Evolutionary conservation across 148 eudicot species (phyloP), one percentile per base, ranked within the genome.

Genomic region (Heliosperma pusillum): DNA sequence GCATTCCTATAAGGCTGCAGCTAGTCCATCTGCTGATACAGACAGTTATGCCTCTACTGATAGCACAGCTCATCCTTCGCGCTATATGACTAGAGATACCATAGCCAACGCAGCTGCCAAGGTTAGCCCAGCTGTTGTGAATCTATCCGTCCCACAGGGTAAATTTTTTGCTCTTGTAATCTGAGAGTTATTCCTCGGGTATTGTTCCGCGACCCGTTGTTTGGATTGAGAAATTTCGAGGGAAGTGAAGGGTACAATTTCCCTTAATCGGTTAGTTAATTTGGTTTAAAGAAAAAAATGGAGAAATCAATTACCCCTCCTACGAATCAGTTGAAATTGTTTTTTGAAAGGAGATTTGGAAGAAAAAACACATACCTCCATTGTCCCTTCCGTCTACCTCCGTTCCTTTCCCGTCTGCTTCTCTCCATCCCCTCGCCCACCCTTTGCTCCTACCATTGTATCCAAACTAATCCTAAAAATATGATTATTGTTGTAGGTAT

Each of bases 41-140:
- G 82, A 82, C 65, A 82, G 76, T 59, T 82, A 82, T 76, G 72
- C 84, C 64, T 67, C 88, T 33, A 42, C 66, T 29, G 88, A 80
- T 76, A 87, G 81, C 29, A 77, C 86, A 5, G 84, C 78, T 70
- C 82, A 83, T 76, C 80, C 86, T 70, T 83, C 84, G 56, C 85
- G 77, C 74, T 91, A 92, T 78, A 82, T 91, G 67, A 88, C 89
- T 56, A 84, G 87, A 70, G 92, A 93, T 71, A 85, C 91, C 71
- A 86, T 93, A 76, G 92, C 92, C 42, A 85, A 93, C 82, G 98
- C 98, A 33, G 93, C 97, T 82, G 93, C 98, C 73, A 87, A 76
- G 83, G 90, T 91, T 82, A 88, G 96, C 78, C 92, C 97, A 69
- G 93, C 98, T 79, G 96, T 94, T 44, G 97, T 94, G 75, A 91